Evolutionary conservation across 768 basidiomycete species (phyloP).

Genomic region (Coprinopsis sp.): DNA sequence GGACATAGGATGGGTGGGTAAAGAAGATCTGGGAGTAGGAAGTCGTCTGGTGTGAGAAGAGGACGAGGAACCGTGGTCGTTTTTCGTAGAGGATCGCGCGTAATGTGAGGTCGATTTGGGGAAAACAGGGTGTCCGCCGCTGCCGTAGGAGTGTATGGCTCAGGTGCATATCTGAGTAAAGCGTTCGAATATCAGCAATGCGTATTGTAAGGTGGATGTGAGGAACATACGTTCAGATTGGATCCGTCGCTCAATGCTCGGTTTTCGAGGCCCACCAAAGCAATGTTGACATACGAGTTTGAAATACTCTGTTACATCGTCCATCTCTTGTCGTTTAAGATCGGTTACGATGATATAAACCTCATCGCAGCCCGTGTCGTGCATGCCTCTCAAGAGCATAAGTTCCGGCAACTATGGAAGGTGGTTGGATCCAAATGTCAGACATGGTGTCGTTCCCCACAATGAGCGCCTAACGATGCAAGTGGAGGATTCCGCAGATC

Average conservation of each 20-base stretch:
- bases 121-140: constrained; percentile 74
- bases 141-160: constrained; percentile 63
- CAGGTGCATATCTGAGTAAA: constrained; percentile 53
- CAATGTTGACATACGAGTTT: constrained; percentile 66
- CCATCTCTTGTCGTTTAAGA: constrained; percentile 76
- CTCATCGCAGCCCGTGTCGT: constrained; percentile 74
- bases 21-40: constrained; percentile 82
- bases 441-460: not conserved
- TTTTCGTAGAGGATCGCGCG: constrained; percentile 76
- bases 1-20: constrained; percentile 66
- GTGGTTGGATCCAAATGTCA: not conserved
- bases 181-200: not conserved
- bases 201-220: not conserved
- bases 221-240: constrained; percentile 61
- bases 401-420: constrained; percentile 63
- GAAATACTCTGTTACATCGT: constrained; percentile 75
- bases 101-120: constrained; percentile 74
- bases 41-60: constrained; percentile 76
- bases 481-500: not conserved
- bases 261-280: constrained; percentile 59
- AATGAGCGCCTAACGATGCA: too few species aligned
- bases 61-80: constrained; percentile 67
- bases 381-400: constrained; percentile 77
- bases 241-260: constrained; percentile 61
- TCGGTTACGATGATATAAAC: constrained; percentile 77